These are phyloP conservation scores for Scenedesmus sp. DNA, from an alignment of 163 green algal genomes.

Conservation along the genomic window DNA sequence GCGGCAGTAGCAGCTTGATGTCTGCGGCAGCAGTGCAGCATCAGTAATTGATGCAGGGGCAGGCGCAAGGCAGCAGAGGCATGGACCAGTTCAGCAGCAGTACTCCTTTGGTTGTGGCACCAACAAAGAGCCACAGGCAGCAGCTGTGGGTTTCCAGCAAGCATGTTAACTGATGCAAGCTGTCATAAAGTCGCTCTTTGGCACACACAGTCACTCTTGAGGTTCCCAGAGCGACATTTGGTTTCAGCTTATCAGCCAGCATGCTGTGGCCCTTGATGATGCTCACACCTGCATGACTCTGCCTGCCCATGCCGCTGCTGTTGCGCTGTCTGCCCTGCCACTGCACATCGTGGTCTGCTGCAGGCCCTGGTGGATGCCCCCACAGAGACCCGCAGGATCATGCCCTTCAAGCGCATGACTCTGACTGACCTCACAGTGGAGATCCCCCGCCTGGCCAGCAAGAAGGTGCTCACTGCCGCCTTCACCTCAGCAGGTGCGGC, in stretches of 20 bases:
- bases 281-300: not conserved
- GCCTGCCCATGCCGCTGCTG: not conserved
- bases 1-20: not conserved
- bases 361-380: conserved; percentile 95
- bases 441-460: conserved; percentile 90
- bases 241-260: not conserved
- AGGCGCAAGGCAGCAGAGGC: not conserved
- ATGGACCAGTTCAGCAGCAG: too few relatives aligned
- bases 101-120: too few relatives aligned
- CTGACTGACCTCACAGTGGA: conserved; percentile 97
- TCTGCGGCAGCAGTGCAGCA: not conserved
- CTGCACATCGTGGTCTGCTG: not conserved
- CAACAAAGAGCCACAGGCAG: too few relatives aligned
- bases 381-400: conserved; percentile 76
- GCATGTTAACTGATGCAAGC: too few relatives aligned
- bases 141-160: too few relatives aligned
- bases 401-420: conserved; percentile 96
- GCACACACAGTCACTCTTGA: too few relatives aligned
- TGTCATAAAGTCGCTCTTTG: too few relatives aligned
- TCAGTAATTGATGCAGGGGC: not conserved
- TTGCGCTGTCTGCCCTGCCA: not conserved
- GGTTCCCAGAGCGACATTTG: not conserved
- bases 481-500: conserved; percentile 65
- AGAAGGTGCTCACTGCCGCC: conserved; percentile 90
- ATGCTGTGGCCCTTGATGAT: not conserved